Percentiles rank a stretch among this genome's conserved stretches.
These are phyloP conservation scores for Xenosphaeropsis pyriputrescens DNA, from an alignment of 2,329 filamentous ascomycete genomes.

Conservation along the genomic window DNA sequence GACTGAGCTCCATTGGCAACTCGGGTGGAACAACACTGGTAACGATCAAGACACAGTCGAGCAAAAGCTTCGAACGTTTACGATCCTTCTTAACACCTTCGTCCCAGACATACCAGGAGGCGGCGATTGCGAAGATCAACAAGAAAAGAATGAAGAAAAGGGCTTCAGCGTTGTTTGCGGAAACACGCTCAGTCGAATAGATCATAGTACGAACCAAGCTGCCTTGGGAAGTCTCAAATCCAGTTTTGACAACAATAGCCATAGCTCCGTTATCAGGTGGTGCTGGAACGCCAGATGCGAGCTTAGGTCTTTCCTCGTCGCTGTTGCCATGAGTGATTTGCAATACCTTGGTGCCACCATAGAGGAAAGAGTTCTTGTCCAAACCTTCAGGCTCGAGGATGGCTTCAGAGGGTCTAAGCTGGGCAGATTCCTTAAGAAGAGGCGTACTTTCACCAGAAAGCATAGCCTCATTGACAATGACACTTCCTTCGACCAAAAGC, in stretches of 20 bases:
- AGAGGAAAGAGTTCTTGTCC: constrained; percentile 94
- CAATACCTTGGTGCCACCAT: constrained; percentile 93
- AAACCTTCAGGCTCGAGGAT: constrained; percentile 74
- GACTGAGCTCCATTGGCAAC: constrained; percentile 91
- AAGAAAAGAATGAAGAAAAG: constrained; percentile 97
- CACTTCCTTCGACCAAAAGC: constrained; percentile 84
- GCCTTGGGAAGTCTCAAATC: constrained; percentile 96
- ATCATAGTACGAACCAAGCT: constrained; percentile 98
- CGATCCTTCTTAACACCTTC: constrained; percentile 90
- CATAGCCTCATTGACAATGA: constrained; percentile 99
- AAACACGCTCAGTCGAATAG: constrained; percentile 95
- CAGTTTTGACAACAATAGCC: constrained; percentile 91
- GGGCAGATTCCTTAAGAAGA: constrained; percentile 87
- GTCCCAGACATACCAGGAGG: constrained; percentile 98
- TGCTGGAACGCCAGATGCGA: constrained; percentile 63
- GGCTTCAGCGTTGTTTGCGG: constrained; percentile 94
- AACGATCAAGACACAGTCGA: constrained; percentile 94
- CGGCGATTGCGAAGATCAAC: constrained; percentile 87
- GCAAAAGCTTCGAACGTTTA: constrained; percentile 90
- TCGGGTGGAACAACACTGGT: constrained; percentile 98
- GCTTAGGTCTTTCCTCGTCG: constrained; percentile 56
- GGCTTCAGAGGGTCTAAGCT: constrained; percentile 73
- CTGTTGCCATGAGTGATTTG: constrained; percentile 81
- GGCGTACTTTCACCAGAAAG: constrained; percentile 96
- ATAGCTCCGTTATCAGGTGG: constrained; percentile 89